These are phyloP conservation scores for Eustoma russellianum DNA, from an alignment of 257 asterid genomes.

Conservation along the genomic window DNA sequence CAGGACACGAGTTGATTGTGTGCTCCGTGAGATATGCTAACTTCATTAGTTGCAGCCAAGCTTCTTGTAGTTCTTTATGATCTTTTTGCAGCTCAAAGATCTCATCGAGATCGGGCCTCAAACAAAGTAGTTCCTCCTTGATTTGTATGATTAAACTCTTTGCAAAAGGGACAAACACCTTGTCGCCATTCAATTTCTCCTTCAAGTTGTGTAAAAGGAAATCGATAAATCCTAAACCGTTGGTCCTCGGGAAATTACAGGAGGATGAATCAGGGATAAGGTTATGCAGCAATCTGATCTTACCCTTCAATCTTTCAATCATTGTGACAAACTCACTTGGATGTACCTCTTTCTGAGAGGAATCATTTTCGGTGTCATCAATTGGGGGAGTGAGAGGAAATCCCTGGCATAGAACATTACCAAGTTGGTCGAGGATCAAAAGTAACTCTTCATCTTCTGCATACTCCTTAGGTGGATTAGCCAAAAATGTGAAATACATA, in stretches of 20 bases:
- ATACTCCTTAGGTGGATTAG: too few relatives aligned
- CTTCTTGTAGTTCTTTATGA: not conserved
- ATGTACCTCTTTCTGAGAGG: too few relatives aligned
- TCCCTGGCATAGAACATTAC: too few relatives aligned
- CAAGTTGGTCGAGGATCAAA: too few relatives aligned
- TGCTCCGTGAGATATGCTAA: slow-evolving; percentile 10
- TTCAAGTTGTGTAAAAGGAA: not conserved
- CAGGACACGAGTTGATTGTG: slow-evolving; percentile 1
- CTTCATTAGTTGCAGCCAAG: not conserved
- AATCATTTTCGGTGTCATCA: too few relatives aligned
- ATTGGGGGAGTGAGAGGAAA: too few relatives aligned
- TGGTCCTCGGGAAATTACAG: not conserved
- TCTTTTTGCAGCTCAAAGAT: not conserved
- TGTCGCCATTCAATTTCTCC: not conserved
- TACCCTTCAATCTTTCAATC: not conserved
- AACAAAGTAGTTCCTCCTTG: not conserved
- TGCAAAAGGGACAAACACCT: too few relatives aligned
- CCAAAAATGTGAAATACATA: too few relatives aligned
- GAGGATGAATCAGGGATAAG: not conserved
- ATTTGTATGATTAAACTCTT: not conserved
- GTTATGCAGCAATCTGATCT: not conserved
- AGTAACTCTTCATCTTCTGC: too few relatives aligned
- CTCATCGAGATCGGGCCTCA: not conserved
- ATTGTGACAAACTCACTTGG: too few relatives aligned
- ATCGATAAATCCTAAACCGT: slow-evolving; percentile 2